Percentiles rank a stretch among this genome's conserved stretches.
These are phyloP conservation scores for Salix udensis DNA, from an alignment of 345 rosid species.

Conservation along the genomic window DNA sequence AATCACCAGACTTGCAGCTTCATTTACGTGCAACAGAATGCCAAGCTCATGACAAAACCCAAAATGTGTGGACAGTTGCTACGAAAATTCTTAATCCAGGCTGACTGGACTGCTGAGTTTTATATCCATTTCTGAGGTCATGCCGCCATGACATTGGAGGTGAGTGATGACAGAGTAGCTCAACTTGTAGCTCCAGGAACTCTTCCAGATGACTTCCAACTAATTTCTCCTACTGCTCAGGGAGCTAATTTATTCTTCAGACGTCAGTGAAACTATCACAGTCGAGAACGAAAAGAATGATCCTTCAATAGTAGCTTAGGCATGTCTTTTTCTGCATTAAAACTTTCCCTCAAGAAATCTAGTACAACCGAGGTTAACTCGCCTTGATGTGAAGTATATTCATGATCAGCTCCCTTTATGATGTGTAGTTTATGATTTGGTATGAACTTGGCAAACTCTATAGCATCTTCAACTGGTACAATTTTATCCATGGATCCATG, in stretches of 20 bases:
- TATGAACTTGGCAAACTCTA: conserved; percentile 57
- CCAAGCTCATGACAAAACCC: too few species aligned
- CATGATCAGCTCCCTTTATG: conserved; percentile 84
- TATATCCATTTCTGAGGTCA: too few species aligned
- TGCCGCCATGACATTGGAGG: too few species aligned
- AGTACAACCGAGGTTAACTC: conserved; percentile 50
- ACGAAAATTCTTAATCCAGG: too few species aligned
- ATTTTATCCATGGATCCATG: conserved; percentile 68
- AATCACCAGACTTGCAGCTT: too few species aligned
- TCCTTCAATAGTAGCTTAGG: neutral
- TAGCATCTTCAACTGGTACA: conserved; percentile 62
- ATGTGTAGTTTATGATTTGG: conserved; percentile 56
- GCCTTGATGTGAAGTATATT: conserved; percentile 63
- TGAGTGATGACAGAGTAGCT: too few species aligned
- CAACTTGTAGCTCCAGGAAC: too few species aligned
- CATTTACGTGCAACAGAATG: too few species aligned
- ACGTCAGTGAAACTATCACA: neutral
- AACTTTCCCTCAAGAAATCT: conserved; percentile 39
- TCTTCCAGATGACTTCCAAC: neutral
- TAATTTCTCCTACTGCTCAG: neutral
- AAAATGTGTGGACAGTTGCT: too few species aligned
- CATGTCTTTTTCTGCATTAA: neutral
- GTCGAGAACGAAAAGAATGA: neutral
- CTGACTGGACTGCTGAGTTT: too few species aligned
- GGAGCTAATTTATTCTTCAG: neutral